Evolutionary conservation across 345 rosid genomes (phyloP), one percentile per base, ranked within the genome.

Genomic region (Physaria fendleri): DNA sequence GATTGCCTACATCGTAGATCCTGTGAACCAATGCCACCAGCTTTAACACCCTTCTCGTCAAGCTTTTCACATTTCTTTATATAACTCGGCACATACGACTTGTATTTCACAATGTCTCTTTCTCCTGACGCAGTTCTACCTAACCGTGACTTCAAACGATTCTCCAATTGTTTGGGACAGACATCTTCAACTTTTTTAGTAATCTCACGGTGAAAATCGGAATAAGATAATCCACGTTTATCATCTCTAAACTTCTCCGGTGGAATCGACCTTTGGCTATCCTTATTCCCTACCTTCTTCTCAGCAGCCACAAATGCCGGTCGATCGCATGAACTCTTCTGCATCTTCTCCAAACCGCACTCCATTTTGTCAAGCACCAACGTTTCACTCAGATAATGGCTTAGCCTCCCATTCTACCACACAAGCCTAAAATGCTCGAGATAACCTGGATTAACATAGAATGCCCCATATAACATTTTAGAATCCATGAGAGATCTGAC

Each of bases 41-140:
- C 71, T 62, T 82, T 83, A 53, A 81, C 71, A 58, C 62, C 76
- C 41, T 75, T 84, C 52, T 77, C 87, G 49, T 71, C 69, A 32
- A 38, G 74, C 3, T 72, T 71, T 34, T 74, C 75, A 35, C 81
- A 76, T 71, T 68, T 76, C 84, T 81, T 82, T 32, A 82, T 61
- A 78, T 80, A 92, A 70, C 78, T 80, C 30, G 97, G 95, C 66
- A 92, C 73, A 30, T 78, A 78, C 0, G 95, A 86, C 89, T 86
- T 88, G 73, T 81, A 80, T 65, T 82, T 92, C 25, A 88, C 85
- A 50, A 48, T 37, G 2, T 64, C 70, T 43, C 74, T 49, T 18
- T 71, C 74, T 18, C 74, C 69, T 0, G 74, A 71, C 0, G 74
- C 47, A 0, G 74, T 69, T 62, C 66, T 71, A 48, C 65, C 56